Evolutionary conservation across 2,329 filamentous ascomycete genomes (phyloP), one percentile per base, ranked within the genome.

Genomic region (Pseudogymnoascus pannorum): DNA sequence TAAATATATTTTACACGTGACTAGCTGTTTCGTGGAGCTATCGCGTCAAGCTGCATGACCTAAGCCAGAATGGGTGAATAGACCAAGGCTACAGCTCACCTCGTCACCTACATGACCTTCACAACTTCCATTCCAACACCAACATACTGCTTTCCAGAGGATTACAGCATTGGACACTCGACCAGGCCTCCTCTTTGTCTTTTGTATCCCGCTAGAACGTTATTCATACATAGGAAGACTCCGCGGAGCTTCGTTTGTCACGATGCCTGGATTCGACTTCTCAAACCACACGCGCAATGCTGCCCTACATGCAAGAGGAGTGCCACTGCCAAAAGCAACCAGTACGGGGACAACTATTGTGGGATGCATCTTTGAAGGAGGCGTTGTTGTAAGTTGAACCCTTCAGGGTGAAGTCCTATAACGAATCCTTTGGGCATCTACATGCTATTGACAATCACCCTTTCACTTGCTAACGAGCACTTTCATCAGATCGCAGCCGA

Each of bases 271-370:
- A 79, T 96, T 97, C 84, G 92, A 97, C 81, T 99, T 99, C 84
- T 95, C 92, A 77, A 99, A 99, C 84, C 94, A 97, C 86, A 96
- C 96, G 85, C 91, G 94, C 81, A 99, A 99, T 85, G 86, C 89
- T 75, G 93, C 93, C 67, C 86, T 99, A 69, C 93, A 97, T 76
- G 91, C 93, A 71, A 87, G 88, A 77, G 95, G 95, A 69, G 88
- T 97, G 59, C 94, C 94, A 65, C 82, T 97, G 64, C 94, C 95
- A 71, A 97, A 97, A 80, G 94, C 94, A 65, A 99, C 94, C 64
- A 97, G 92, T 78, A 99, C 94, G 64, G 94, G 94, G 80, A 99
- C 94, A 63, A 99, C 94, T 67, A 99, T 99, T 77, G 94, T 99
- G 59, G 94, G 94, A 71, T 97, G 93, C 74, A 88, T 97, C 77